Base-by-base conservation (phyloP, 371 early-diverging fungal genomes). In the Blyttiomyces sp. region DNA sequence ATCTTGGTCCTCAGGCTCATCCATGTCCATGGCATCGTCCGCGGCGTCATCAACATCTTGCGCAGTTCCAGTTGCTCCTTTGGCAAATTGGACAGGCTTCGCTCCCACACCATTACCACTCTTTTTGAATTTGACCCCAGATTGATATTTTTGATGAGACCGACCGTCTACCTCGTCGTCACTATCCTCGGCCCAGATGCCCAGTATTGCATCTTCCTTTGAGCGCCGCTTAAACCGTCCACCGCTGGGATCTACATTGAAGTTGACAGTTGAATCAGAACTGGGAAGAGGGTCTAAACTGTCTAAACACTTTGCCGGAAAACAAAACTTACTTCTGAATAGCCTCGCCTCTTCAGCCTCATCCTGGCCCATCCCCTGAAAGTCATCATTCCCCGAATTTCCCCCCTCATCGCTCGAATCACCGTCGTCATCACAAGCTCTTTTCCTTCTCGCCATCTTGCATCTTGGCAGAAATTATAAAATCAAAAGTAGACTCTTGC, bases 131-230 rank as follows among this genome's bases (percentile, higher is more conserved):
- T 57, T 43, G 50, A 5, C 17, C 3, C 30, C 7, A 13, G 11
- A 2, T 28, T 26, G 23, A 39, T 24, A 24, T 33, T 35, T 42
- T n/a, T 16, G 5, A 19, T 30, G 17, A 31, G 17, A 9, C 16
- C 4, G 9, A 26, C 43, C 42, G 1, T n/a, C n/a, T n/a, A n/a
- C n/a, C n/a, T 43, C 60, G 19, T 69, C 66, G 19, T 68, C 59
- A 34, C 53, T 57, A 34, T 66, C 63, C 5, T 66, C 69, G 4
- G 42, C 68, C 17, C 35, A 73, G 21, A 70, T 34, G 34, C 74
- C 74, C 54, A 68, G 65, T 0, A 64, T 56, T 4, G 51, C 59
- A 19, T 70, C 62, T 44, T 73, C 70, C 52, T 70, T 73, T 1
- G 63, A 62, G 31, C 57, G 60, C 23, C 56, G 50, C 26, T 53